phyloP scores from a whole-genome alignment of 75 land plant genomes.

The Picea sitchensis region DNA sequence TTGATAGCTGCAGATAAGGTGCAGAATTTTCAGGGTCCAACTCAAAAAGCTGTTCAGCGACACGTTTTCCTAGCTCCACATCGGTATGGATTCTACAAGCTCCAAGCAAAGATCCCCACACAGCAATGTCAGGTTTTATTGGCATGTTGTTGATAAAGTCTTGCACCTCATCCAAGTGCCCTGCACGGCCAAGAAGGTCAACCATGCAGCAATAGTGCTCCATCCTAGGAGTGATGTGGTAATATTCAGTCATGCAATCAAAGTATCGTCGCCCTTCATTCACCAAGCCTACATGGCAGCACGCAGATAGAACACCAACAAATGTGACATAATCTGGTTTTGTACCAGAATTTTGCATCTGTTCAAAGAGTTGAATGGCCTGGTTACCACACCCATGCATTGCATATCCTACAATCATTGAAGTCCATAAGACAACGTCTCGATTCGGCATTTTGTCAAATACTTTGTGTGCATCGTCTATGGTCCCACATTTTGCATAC shows the following conservation, averaged over 20 bases:
- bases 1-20: constrained; percentile 8
- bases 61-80: not conserved
- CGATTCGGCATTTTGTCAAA: constrained; percentile 4
- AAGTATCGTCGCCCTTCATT: constrained; percentile 1
- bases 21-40: constrained; percentile 7
- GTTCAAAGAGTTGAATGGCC: constrained; percentile 2
- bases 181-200: constrained; percentile 22
- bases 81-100: constrained; percentile 7
- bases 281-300: constrained; percentile 8
- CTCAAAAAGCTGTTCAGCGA: not conserved
- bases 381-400: not conserved
- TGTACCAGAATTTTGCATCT: not conserved
- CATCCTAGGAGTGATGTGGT: constrained; percentile 10
- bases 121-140: not conserved
- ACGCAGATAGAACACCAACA: constrained; percentile 6
- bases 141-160: constrained; percentile 16
- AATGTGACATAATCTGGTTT: constrained; percentile 9
- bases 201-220: constrained; percentile 22
- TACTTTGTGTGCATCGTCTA: constrained; percentile 3
- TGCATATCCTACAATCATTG: constrained; percentile 12
- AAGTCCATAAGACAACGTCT: constrained; percentile 14
- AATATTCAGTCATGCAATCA: constrained; percentile 8
- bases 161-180: constrained; percentile 6
- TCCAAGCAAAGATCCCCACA: constrained; percentile 9
- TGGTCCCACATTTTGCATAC: constrained; percentile 20